Base-by-base conservation (phyloP, 2,329 filamentous ascomycete species). In the Neonectria neomacrospora region DNA sequence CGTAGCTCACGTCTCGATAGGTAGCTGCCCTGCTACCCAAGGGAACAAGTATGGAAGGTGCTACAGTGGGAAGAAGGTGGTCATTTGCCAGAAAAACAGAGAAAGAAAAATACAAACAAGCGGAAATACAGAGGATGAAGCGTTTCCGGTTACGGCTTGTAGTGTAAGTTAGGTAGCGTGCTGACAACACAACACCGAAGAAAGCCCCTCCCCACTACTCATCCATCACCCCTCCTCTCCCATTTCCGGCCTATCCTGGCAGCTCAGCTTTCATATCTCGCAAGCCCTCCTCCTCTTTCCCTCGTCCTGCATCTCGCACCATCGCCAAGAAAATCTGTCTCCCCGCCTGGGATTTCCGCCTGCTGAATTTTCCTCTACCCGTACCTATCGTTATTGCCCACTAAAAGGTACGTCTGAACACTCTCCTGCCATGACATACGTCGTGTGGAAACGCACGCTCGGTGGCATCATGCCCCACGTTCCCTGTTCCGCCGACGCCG, bases 381-480 rank as follows among this genome's bases (percentile, higher is more conserved):
- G n/a, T 16, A 4, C 16, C 32, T 32, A 18, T 37, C 41, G 4
- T 32, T 20, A 22, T 14, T n/a, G 26, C 50, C 12, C 22, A 26
- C n/a, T 2, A 37, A 37, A 37, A 47, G 12, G 45, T 48, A 30
- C n/a, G 30, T 50, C 28, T 8, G 18, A 7, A 16, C 14, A 37
- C n/a, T 50, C 26, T 30, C 30, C 26, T 9, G 18, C 65, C 68
- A 71, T 71, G 66, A 67, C 58, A 47, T 39, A 44, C 44, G 32
- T 61, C 45, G 65, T 57, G 59, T 66, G 58, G 65, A 68, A 51
- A 53, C 52, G 63, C 50, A 62, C 53, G 53, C 60, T 66, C 58
- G 45, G 69, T 72, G 70, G 70, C 62, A 71, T 72, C 61, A 67
- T 68, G 63, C 62, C 70, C 70, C 70, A 66, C 65, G 64, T 55